Evolutionary conservation across 805 yeast species (phyloP).

Genomic region (Wickerhamiella galacta): DNA sequence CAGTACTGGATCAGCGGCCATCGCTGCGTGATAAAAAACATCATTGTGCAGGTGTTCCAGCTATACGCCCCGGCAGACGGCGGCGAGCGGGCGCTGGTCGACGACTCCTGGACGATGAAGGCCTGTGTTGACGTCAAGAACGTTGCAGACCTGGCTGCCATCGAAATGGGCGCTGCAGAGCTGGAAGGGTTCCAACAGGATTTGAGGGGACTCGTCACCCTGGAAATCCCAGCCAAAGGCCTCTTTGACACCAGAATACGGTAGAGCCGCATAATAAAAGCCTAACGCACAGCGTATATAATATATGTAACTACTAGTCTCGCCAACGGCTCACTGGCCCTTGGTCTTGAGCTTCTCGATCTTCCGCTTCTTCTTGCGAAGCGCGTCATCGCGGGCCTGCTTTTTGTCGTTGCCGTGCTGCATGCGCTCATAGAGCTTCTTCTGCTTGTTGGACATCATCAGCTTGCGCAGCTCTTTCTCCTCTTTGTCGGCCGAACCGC

Average conservation of each 20-base stretch:
- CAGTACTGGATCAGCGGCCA: conserved; percentile 48
- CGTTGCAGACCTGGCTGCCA: conserved; percentile 58
- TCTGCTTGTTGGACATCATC: conserved; percentile 96
- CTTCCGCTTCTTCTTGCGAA: conserved; percentile 45
- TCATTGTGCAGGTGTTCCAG: conserved; percentile 39
- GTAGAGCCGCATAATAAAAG: not conserved
- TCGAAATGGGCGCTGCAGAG: conserved; percentile 47
- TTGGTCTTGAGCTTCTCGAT: conserved; percentile 18
- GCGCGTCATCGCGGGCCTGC: conserved; percentile 56
- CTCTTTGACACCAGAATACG: conserved; percentile 62
- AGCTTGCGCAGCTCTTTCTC: conserved; percentile 86
- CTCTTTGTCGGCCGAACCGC: conserved; percentile 34
- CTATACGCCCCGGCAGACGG: conserved; percentile 24
- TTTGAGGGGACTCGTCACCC: conserved; percentile 46
- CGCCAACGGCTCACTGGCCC: not conserved
- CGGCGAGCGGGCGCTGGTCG: conserved; percentile 12
- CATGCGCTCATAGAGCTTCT: conserved; percentile 87
- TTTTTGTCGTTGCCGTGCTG: conserved; percentile 77
- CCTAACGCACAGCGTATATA: not conserved
- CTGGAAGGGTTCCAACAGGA: conserved; percentile 47
- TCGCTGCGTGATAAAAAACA: conserved; percentile 42
- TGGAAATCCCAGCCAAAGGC: conserved; percentile 62
- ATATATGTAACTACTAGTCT: not conserved
- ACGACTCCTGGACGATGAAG: conserved; percentile 28
- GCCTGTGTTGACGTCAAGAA: conserved; percentile 55